These are phyloP conservation scores for Backusella tuberculispora DNA, from an alignment of 192 early-diverging fungal genomes.

Conservation along the genomic window DNA sequence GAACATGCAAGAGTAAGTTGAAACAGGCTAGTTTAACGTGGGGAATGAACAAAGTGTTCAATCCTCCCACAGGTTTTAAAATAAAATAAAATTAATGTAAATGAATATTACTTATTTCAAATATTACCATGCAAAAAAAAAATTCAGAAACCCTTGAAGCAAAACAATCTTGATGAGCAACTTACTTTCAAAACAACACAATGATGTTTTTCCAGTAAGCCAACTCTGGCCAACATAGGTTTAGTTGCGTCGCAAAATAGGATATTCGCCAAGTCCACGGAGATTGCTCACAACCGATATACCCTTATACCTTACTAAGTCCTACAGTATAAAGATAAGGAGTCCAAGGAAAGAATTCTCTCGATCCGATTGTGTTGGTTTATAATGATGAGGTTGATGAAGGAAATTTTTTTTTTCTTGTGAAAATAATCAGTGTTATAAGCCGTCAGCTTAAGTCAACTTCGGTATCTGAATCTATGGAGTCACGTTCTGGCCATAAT, in stretches of 20 bases:
- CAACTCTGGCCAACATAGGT: neutral
- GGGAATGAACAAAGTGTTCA: constrained; percentile 1
- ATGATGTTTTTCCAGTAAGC: neutral
- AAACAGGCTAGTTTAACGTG: constrained; percentile 2
- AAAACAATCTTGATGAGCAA: neutral
- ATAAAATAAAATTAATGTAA: neutral
- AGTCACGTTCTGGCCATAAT: too few species aligned
- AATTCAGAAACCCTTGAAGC: neutral
- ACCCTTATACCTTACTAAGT: neutral
- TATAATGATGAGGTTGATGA: constrained; percentile 6
- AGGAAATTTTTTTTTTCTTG: neutral
- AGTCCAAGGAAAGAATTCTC: neutral
- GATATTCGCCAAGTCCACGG: constrained; percentile 2
- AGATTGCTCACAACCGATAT: neutral
- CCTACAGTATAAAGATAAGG: constrained; percentile 9
- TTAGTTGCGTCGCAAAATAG: constrained; percentile 7
- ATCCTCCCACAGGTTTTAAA: neutral
- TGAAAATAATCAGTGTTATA: neutral
- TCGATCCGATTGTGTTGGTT: neutral
- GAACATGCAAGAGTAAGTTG: neutral
- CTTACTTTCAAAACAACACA: constrained; percentile 1
- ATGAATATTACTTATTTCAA: neutral
- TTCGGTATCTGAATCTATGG: too few species aligned
- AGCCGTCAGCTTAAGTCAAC: too few species aligned
- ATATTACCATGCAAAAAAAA: neutral